Base-by-base conservation (phyloP, 352 stramenopile species). In the Phytophthora sp. region DNA sequence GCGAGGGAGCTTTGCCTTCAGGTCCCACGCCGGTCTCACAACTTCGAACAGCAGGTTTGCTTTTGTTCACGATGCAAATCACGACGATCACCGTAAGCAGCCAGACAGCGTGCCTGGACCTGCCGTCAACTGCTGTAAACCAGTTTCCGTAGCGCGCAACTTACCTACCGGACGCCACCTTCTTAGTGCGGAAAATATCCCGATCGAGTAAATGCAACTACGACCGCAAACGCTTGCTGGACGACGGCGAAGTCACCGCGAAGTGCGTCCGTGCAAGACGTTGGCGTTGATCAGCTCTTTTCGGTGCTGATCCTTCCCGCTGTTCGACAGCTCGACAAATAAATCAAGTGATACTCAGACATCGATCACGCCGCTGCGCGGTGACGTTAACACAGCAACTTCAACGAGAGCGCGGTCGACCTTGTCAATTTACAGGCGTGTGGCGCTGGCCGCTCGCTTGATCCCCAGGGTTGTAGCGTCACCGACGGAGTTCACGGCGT, bases 31-130 rank as follows among this genome's bases (percentile, higher is more conserved):
- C 44, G 6, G 18, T 31, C 30, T 23, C 28, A 17, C 12, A 21
- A 27, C 13, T 38, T 51, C 43, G 43, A 45, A 45, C 38, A 45
- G 21, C 46, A 20, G 30, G 5, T 6, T 21, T 11, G 1, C 21
- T 35, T 44, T 58, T 65, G 56, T 58, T 65, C 45, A 58, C 54
- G 37, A 5, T 58, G 45, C 56, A 58, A 58, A 58, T 58, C 37
- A 3, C n/a, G n/a, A 23, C 18, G 20, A 21, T 2, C 15, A 45
- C 13, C 11, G 55, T 63, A 56, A 56, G 42, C 42, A 41, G 38
- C 20, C 15, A 18, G 20, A 28, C 5, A 44, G 38, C n/a, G 34
- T 8, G n/a, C 20, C 28, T 9, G 18, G n/a, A n/a, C n/a, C n/a
- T 27, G 5, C 28, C 28, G 39, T 46, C 39, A 46, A 46, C 18